Evolutionary conservation across 164 flowering plant genomes (phyloP), one percentile per base, ranked within the genome.

Genomic region (Amborella trichopoda): DNA sequence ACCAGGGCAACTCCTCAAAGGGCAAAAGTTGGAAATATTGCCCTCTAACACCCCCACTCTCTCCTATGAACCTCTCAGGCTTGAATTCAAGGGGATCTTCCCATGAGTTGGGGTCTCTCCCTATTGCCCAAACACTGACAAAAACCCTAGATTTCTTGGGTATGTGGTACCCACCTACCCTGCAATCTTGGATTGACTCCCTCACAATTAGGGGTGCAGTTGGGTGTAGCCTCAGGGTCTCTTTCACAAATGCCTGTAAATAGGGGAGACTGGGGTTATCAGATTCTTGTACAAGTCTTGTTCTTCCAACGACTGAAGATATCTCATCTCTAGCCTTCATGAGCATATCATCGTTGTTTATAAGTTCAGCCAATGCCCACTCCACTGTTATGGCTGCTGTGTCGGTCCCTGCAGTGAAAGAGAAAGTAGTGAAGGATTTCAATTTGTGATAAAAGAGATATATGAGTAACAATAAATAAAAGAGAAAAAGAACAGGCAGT

Each of bases 1-100:
- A 76, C 82, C 4, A 79, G 74, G 60, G 83, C 77, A 5, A 58
- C 62, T 45, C 83, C 67, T 48, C 83, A 53, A 3, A 83, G 83
- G 14, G 64, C 56, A 1, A 83, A 83, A 44, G 69, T 77, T 68
- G 59, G 28, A 63, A 80, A 52, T 72, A 63, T 3, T 68, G 68
- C 3, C 80, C 83, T 23, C 65, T 48, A 41, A 65, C 50, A 23
- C 28, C 14, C 2, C 18, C 41, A 4, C 23, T 26, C 44, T 46
- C 70, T 23, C 46, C 32, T 51, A 27, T 62, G 60, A 81, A 78
- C 64, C 94, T 68, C 49, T 81, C 75, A 0, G 94, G 94, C 1
- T 32, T 32, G 45, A 75, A 84, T 50, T 70, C 65, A 6, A 58
- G 58, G 1, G 85, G 83, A 54, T 85, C n/a, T n/a, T n/a, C n/a